Evolutionary conservation across 1,139 yeast genomes (phyloP), one percentile per base, ranked within the genome.

Genomic region (Yamadazyma oceani): DNA sequence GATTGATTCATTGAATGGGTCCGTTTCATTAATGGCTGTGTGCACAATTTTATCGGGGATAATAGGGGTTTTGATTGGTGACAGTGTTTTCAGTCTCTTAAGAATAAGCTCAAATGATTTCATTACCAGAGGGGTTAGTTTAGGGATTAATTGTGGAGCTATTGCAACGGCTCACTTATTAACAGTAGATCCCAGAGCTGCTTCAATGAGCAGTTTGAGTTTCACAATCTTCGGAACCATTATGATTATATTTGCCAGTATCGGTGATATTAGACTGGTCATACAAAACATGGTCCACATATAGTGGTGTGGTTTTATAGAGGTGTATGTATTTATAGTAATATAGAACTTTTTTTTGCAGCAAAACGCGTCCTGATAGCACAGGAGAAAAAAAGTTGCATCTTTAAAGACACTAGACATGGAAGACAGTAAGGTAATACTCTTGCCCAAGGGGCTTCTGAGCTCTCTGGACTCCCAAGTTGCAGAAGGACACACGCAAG

Each of bases 111-210:
- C 73, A 24, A 75, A 77, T 50, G 94, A 85, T 55, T 85, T 76
- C 53, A 82, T 85, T 5, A 82, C 90, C 0, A 62, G 90, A 45
- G 95, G 95, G 1, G 78, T 85, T 12, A 79, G 87, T 1, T 61
- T 85, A 38, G 95, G 95, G 2, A 74, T 84, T 35, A 83, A 82
- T 52, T 82, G 90, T 51, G 87, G 90, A 5, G 95, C 95, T 1
- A 82, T 85, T 36, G 88, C 89, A 1, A 83, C 94, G 3, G 92
- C 92, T 0, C 85, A 83, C 56, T 62, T 85, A 36, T 60, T 85
- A 25, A 76, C 75, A 22, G 70, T 73, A 25, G 90, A 85, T 51
- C 87, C 94, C 4, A 65, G 94, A 46, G 92, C 94, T 14, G 90
- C 90, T 1, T 86, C 89, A 6, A 78, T 85, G 72, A 78, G 87